Base-by-base conservation (phyloP, 2,329 filamentous ascomycete species). In the Amylocarpus encephaloides region DNA sequence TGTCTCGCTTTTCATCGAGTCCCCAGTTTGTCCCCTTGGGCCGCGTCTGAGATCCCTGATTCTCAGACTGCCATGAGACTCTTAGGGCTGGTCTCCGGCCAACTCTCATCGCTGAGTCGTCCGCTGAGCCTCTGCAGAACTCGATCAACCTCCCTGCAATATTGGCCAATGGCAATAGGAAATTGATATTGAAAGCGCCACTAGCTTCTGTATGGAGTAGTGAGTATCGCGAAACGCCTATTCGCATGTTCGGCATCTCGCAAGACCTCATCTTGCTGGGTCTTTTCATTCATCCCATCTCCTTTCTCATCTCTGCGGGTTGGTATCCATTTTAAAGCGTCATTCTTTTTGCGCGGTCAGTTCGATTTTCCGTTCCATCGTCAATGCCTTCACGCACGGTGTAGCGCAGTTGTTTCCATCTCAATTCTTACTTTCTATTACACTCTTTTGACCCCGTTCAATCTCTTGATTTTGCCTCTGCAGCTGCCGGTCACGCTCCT, bases 401-500 rank as follows among this genome's bases (percentile, higher is more conserved):
- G 51, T 59, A 54, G 56, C 55, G 47, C 50, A 48, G 33, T 36
- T 54, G 58, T 64, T 63, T 61, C 59, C 40, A 50, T 43, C 50
- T 52, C 44, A 18, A 40, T 53, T 40, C 46, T 32, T 51, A 19
- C 42, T 42, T 54, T 16, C 51, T 46, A 46, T 15, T 43, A 50
- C 52, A 50, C 46, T 52, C 49, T 49, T 49, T 56, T 51, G 38
- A 45, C 45, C 36, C 54, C 38, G 53, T 49, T 18, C 34, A 44
- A 50, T 51, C 43, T 58, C 35, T 55, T 53, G 47, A 47, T 40
- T 52, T 40, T 46, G 42, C 42, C 58, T 60, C 56, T 61, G 51
- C 51, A 62, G 56, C 50, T 62, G 62, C 61, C 49, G 57, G 62
- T 58, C 62, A 62, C 60, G 56, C 58, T 60, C 57, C 50, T 52